A percentile compares a stretch with the other conserved stretches of the same genome.
phyloP scores from a whole-genome alignment of 2,329 filamentous ascomycete genomes.

The Pseudopyricularia cyperi region DNA sequence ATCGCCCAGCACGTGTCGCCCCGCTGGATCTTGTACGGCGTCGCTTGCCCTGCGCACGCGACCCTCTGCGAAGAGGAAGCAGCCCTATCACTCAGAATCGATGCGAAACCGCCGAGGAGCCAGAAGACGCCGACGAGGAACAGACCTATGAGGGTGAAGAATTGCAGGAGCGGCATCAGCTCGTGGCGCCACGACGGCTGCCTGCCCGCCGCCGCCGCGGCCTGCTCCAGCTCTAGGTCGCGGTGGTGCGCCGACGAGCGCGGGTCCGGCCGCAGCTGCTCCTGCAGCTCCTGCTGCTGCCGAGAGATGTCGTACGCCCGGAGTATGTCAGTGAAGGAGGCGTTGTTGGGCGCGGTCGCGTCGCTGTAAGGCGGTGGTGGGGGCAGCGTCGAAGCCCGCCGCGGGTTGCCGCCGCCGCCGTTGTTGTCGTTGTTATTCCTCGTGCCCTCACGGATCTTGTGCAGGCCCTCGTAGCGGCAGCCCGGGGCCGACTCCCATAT shows the following conservation, averaged over 20 bases:
- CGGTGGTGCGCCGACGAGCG: neutral
- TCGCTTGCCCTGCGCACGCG: slow-evolving; percentile 4
- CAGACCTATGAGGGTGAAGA: slow-evolving; percentile 38
- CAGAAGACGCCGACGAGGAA: slow-evolving; percentile 36
- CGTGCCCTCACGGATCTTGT: slow-evolving; percentile 20
- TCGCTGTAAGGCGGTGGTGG: slow-evolving; percentile 3
- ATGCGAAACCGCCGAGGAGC: slow-evolving; percentile 22
- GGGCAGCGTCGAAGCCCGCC: neutral
- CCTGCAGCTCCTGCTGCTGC: neutral
- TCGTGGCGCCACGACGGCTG: slow-evolving; percentile 33
- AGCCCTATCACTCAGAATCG: neutral
- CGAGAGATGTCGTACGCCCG: neutral
- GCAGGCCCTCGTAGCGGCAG: slow-evolving; percentile 29
- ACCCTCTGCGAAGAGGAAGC: slow-evolving; percentile 4
- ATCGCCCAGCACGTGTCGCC: slow-evolving; percentile 43
- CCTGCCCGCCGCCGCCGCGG: too few relatives aligned
- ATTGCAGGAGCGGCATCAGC: slow-evolving; percentile 43
- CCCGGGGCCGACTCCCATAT: slow-evolving; percentile 32
- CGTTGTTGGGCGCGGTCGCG: neutral
- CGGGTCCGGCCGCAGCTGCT: neutral
- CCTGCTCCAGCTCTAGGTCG: too few relatives aligned
- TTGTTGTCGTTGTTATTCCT: neutral
- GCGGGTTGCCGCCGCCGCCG: neutral
- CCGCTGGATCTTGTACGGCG: slow-evolving; percentile 24
- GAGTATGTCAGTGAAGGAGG: neutral